Conservation (phyloP, 225 moss, liverwort and hornwort genomes). For the Sphagnum tenellum region DNA sequence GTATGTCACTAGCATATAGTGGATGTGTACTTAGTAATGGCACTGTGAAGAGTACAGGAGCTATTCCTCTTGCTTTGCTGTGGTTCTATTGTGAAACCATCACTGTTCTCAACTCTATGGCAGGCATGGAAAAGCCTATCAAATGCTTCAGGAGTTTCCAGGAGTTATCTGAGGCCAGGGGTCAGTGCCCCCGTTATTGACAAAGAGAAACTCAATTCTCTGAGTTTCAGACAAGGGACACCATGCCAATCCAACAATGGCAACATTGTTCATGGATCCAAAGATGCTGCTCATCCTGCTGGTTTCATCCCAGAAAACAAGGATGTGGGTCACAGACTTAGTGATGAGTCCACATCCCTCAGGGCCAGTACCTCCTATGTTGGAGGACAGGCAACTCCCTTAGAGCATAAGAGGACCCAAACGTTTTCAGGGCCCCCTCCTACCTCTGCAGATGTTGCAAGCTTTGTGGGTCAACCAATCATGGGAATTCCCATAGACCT, state of each 20-base stretch:
- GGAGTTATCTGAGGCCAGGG: slow-evolving; percentile 65
- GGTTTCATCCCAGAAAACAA: slow-evolving; percentile 7
- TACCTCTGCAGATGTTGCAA: too few relatives aligned
- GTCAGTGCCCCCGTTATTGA: slow-evolving; percentile 57
- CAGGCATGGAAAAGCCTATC: slow-evolving; percentile 78
- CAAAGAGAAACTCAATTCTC: too few relatives aligned
- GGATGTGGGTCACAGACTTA: slow-evolving; percentile 10
- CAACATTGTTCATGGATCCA: slow-evolving; percentile 1
- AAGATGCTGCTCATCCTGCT: slow-evolving; percentile 4
- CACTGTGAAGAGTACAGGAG: too few relatives aligned
- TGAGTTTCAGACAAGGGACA: slow-evolving; percentile 2
- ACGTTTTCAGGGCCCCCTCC: too few relatives aligned
- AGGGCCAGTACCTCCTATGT: slow-evolving; percentile 4
- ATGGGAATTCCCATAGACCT: too few relatives aligned
- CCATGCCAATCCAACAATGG: slow-evolving; percentile 19
- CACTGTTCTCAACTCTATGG: slow-evolving; percentile 1
- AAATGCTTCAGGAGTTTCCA: slow-evolving; percentile 26
- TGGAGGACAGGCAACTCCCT: slow-evolving; percentile 11
- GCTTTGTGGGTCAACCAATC: too few relatives aligned
- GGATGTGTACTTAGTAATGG: too few relatives aligned
- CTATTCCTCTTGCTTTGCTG: too few relatives aligned
- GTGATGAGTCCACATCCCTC: slow-evolving; percentile 14
- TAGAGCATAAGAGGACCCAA: slow-evolving; percentile 1
- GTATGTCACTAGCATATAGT: too few relatives aligned
- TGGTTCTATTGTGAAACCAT: too few relatives aligned